These are phyloP conservation scores for Zymoseptoria crescenta DNA, from an alignment of 2,329 filamentous ascomycete genomes.

Conservation along the genomic window DNA sequence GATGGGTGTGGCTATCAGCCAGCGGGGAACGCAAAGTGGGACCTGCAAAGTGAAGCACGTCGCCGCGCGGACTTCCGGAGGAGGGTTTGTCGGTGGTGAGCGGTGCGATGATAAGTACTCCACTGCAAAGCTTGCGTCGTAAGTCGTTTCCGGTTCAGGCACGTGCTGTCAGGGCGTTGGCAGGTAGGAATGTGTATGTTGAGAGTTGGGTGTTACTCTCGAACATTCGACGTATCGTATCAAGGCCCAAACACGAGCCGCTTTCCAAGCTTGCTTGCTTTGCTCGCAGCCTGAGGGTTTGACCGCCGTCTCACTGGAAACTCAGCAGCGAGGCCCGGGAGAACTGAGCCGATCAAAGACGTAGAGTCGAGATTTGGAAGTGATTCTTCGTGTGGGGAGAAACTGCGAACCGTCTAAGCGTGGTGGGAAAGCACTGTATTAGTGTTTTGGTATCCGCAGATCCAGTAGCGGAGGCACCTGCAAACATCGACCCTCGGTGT, in stretches of 20 bases:
- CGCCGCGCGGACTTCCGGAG: not conserved
- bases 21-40: not conserved
- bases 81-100: not conserved
- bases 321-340: not conserved
- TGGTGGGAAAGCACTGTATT: not conserved
- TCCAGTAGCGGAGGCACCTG: not conserved
- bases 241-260: not conserved
- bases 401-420: not conserved
- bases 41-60: not conserved
- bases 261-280: not conserved
- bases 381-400: not conserved
- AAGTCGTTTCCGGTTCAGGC: not conserved
- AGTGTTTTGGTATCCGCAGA: not conserved
- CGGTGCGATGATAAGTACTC: not conserved
- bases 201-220: not conserved
- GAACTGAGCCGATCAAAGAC: not conserved
- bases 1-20: not conserved
- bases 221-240: not conserved
- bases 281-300: not conserved
- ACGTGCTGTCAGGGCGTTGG: not conserved
- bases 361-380: not conserved
- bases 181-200: not conserved
- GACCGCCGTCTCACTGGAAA: not conserved
- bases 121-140: not conserved
- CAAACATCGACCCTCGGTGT: not conserved